Evolutionary conservation across 2,329 filamentous ascomycete genomes (phyloP).

Genomic region (Fusarium camptoceras): DNA sequence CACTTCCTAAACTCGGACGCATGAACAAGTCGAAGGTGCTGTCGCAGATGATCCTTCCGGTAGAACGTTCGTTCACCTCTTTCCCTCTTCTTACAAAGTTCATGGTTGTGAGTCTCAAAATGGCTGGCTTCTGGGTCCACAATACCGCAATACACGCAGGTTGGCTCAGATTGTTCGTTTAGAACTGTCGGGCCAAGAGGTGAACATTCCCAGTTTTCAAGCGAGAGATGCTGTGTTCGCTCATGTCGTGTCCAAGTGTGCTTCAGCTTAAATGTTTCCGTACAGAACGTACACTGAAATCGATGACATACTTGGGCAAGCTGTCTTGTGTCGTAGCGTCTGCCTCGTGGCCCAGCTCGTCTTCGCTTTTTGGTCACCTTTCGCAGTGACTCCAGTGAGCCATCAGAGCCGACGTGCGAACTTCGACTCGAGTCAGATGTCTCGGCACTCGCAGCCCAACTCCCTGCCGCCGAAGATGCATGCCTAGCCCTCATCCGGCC

Average conservation of each 20-base stretch:
- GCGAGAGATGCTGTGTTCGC: conserved; percentile 59
- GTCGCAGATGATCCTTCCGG: conserved; percentile 58
- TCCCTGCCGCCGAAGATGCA: conserved; percentile 31
- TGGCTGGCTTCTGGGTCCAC: conserved; percentile 50
- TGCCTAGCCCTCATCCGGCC: accelerated
- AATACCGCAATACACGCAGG: conserved; percentile 55
- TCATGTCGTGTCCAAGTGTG: conserved; percentile 65
- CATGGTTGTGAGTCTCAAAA: conserved; percentile 53
- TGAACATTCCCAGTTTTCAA: conserved; percentile 60
- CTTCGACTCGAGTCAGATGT: conserved; percentile 14
- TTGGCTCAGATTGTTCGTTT: conserved; percentile 51
- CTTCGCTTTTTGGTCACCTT: conserved; percentile 6
- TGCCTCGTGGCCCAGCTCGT: not conserved
- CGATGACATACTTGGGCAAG: not conserved
- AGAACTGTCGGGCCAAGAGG: conserved; percentile 52
- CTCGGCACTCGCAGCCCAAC: not conserved
- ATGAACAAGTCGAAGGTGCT: conserved; percentile 58
- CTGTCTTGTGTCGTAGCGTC: not conserved
- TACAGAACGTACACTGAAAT: conserved; percentile 60
- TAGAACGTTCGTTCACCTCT: conserved; percentile 55
- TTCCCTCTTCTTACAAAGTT: conserved; percentile 57
- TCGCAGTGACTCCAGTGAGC: not conserved
- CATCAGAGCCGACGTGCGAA: not conserved
- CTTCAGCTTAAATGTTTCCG: conserved; percentile 58
- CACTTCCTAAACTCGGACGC: conserved; percentile 53